Percentiles rank a stretch among this genome's conserved stretches.
Evolutionary conservation across 495 filamentous ascomycete genomes (phyloP).

Genomic region (Eremomyces bilateralis): DNA sequence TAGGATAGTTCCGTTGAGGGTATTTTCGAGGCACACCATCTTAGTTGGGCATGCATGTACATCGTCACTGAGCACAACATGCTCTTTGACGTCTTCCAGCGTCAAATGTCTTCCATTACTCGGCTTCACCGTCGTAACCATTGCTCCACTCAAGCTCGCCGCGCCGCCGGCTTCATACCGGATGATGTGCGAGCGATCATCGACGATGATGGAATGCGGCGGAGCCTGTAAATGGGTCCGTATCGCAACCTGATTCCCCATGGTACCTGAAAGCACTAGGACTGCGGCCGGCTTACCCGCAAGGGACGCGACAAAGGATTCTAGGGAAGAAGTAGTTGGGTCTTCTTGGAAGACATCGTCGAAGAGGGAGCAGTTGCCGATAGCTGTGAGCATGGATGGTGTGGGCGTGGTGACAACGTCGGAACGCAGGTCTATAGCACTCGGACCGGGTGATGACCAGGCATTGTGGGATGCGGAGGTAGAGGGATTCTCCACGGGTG

Average conservation of each 20-base stretch:
- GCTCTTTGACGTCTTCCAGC: slow-evolving; percentile 45
- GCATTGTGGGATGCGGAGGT: too few species aligned
- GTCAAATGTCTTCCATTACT: slow-evolving; percentile 52
- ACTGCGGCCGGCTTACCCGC: slow-evolving; percentile 51
- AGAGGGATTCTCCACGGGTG: too few species aligned
- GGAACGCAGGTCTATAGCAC: slow-evolving; percentile 42
- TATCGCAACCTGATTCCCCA: slow-evolving; percentile 66
- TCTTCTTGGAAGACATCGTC: slow-evolving; percentile 81
- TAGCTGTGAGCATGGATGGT: slow-evolving; percentile 50
- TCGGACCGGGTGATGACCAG: slow-evolving; percentile 38
- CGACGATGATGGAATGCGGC: slow-evolving; percentile 48
- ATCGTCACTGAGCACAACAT: slow-evolving; percentile 28
- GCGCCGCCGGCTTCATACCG: slow-evolving; percentile 54
- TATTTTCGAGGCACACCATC: slow-evolving; percentile 73
- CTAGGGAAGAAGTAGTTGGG: slow-evolving; percentile 51
- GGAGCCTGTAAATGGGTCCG: slow-evolving; percentile 45
- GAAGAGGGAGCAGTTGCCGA: slow-evolving; percentile 26
- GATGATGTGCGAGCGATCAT: slow-evolving; percentile 43
- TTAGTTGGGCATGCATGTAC: slow-evolving; percentile 49
- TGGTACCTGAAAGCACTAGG: slow-evolving; percentile 73
- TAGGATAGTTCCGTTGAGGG: slow-evolving; percentile 55
- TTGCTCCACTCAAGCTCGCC: slow-evolving; percentile 35
- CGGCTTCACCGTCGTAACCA: slow-evolving; percentile 34
- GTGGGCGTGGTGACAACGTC: slow-evolving; percentile 83
- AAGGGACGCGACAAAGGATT: slow-evolving; percentile 40